A percentile compares a stretch with the other conserved stretches of the same genome.
These are phyloP conservation scores for Nemania abortiva DNA, from an alignment of 2,329 filamentous ascomycete species.

Conservation along the genomic window DNA sequence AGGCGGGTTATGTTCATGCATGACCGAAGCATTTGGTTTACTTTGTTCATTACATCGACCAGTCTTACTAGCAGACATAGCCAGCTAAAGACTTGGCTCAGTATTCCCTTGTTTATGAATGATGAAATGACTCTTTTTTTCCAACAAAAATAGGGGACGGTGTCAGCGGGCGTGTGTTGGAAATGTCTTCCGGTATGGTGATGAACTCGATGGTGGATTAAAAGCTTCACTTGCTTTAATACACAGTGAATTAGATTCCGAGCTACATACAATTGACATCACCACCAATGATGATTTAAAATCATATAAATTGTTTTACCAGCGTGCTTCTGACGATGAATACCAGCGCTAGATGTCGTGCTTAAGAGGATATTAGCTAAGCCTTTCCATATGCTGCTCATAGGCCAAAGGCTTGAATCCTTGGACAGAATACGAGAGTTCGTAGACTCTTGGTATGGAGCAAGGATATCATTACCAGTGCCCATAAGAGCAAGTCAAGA, in stretches of 20 bases:
- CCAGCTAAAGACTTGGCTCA: constrained; percentile 49
- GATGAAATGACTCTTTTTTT: constrained; percentile 53
- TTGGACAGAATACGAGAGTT: background rate
- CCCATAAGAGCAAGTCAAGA: background rate
- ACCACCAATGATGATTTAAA: constrained; percentile 24
- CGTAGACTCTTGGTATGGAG: too few relatives aligned
- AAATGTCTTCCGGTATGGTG: constrained; percentile 56
- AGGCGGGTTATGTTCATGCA: constrained; percentile 53
- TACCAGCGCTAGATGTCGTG: background rate
- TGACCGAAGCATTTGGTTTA: constrained; percentile 51
- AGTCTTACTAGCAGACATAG: constrained; percentile 41
- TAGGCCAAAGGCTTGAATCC: background rate
- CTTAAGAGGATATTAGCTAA: background rate
- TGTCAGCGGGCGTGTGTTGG: constrained; percentile 54
- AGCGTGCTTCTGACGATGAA: background rate
- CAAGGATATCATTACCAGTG: too few relatives aligned
- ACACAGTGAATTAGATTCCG: constrained; percentile 52
- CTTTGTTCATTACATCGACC: constrained; percentile 47
- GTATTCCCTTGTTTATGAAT: constrained; percentile 53
- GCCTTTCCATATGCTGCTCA: background rate
- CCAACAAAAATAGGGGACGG: constrained; percentile 55
- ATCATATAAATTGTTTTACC: background rate
- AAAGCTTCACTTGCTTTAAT: constrained; percentile 56
- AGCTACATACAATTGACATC: constrained; percentile 42
- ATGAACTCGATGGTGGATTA: constrained; percentile 53